A percentile compares a stretch with the other conserved stretches of the same genome.
phyloP scores from a whole-genome alignment of 2,329 filamentous ascomycete genomes.

The Biscogniauxia sp. region DNA sequence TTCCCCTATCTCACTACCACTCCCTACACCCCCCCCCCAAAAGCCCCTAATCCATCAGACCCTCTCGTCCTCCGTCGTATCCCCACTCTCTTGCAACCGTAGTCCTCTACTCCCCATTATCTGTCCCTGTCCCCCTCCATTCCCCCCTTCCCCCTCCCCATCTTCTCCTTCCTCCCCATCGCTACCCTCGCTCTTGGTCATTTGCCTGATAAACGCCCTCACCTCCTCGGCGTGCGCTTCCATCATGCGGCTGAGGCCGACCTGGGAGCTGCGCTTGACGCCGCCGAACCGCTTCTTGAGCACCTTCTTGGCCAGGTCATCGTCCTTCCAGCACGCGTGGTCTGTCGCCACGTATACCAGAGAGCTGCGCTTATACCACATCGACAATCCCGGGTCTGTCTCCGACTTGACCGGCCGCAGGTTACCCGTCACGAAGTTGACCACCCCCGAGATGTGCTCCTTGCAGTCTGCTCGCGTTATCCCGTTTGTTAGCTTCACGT shows the following conservation, averaged over 20 bases:
- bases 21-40: too few relatives aligned
- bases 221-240: slow-evolving; percentile 50
- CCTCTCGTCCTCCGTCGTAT: too few relatives aligned
- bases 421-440: slow-evolving; percentile 78
- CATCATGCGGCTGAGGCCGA: slow-evolving; percentile 56
- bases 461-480: slow-evolving; percentile 53
- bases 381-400: slow-evolving; percentile 66
- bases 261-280: slow-evolving; percentile 50
- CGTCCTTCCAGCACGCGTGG: slow-evolving; percentile 73
- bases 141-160: neutral
- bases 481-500: slow-evolving; percentile 6
- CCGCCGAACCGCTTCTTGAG: slow-evolving; percentile 59
- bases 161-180: neutral
- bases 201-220: slow-evolving; percentile 48
- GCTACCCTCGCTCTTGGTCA: slow-evolving; percentile 7
- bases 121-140: too few relatives aligned
- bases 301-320: slow-evolving; percentile 58
- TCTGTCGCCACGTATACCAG: slow-evolving; percentile 72
- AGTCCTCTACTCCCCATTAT: neutral
- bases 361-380: slow-evolving; percentile 83
- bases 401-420: slow-evolving; percentile 79
- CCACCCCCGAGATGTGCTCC: slow-evolving; percentile 64
- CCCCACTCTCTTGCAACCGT: too few relatives aligned
- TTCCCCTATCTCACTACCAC: too few relatives aligned
- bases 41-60: too few relatives aligned